Conservation (phyloP, 1,284 basidiomycete species). For the Fomitiporia mediterranea region DNA sequence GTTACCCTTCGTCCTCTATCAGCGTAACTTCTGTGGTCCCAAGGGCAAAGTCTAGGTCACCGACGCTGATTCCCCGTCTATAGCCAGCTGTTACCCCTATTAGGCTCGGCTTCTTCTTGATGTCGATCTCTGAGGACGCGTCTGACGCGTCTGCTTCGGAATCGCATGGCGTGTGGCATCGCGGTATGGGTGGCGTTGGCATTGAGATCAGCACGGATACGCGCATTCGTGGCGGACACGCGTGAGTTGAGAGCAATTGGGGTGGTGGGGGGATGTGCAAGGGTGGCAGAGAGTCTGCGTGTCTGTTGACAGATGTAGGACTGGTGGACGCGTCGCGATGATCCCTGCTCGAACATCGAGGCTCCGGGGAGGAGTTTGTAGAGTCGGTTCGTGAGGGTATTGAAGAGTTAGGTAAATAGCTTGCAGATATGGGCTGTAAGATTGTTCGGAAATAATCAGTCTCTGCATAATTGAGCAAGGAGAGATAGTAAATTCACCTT, state of each 20-base stretch:
- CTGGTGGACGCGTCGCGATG: background rate
- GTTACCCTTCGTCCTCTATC: too few relatives aligned
- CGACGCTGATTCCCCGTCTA: too few relatives aligned
- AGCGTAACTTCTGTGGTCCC: too few relatives aligned
- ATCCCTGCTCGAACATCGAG: background rate
- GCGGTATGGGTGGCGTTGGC: background rate
- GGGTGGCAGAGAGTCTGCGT: background rate
- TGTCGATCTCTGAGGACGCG: too few relatives aligned
- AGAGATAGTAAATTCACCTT: background rate
- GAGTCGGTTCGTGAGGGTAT: background rate
- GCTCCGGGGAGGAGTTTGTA: background rate
- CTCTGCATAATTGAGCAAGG: background rate
- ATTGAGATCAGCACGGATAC: background rate
- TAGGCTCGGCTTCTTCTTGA: too few relatives aligned
- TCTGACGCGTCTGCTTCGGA: too few relatives aligned
- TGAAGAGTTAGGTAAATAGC: background rate
- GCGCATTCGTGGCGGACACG: background rate
- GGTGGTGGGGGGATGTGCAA: too few relatives aligned
- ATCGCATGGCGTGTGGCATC: too few relatives aligned
- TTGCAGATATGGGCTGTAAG: background rate
- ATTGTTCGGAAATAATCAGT: background rate
- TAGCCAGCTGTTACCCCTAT: too few relatives aligned
- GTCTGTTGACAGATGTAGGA: background rate
- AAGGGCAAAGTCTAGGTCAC: too few relatives aligned
- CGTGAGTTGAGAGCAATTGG: too few relatives aligned